Percentiles rank a stretch among this genome's conserved stretches.
These are phyloP conservation scores for Arabidopsis hybrid DNA, from an alignment of 441 rosid genomes.

Conservation along the genomic window DNA sequence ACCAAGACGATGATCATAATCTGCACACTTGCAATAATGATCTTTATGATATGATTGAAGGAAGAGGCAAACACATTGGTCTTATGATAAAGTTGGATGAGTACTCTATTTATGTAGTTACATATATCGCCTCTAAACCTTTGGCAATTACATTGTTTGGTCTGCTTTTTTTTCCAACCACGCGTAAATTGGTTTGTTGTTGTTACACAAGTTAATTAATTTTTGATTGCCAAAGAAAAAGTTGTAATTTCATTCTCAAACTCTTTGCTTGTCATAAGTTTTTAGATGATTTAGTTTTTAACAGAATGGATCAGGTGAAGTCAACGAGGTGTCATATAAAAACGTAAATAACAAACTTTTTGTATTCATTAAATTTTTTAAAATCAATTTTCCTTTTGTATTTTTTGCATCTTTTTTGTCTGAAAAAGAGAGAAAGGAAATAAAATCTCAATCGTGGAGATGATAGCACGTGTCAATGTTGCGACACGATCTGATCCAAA, in stretches of 20 bases:
- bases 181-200: background rate
- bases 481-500: constrained; percentile 89
- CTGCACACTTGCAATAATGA: constrained; percentile 6
- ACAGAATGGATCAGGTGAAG: constrained; percentile 8
- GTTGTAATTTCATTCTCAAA: background rate
- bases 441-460: constrained; percentile 39
- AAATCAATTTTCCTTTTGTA: no score
- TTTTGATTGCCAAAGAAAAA: constrained; percentile 6
- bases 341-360: background rate
- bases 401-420: no score
- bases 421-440: constrained; percentile 4
- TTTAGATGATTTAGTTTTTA: background rate
- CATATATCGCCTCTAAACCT: background rate
- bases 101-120: background rate
- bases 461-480: constrained; percentile 68
- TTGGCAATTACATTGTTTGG: background rate
- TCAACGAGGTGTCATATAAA: background rate
- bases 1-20: constrained; percentile 17
- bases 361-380: no score
- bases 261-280: constrained; percentile 10
- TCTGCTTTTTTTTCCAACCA: no score
- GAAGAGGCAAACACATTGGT: background rate
- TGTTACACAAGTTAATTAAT: background rate
- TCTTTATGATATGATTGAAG: constrained; percentile 26
- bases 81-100: constrained; percentile 4